Conservation (phyloP, 2,329 filamentous ascomycete species). For the Xylariales sp. region DNA sequence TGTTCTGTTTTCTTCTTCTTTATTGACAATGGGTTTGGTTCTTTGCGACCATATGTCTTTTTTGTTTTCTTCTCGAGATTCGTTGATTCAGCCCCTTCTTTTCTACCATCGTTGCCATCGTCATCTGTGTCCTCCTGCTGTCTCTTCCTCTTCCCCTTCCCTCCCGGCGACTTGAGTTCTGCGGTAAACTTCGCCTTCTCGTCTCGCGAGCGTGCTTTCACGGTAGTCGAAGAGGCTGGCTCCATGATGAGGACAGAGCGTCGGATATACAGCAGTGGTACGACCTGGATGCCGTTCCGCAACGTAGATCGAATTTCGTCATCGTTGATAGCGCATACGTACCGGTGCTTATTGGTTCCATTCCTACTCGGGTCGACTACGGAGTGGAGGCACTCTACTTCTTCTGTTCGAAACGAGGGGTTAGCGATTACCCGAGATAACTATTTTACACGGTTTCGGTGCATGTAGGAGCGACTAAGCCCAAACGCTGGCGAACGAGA, state of each 20-base stretch:
- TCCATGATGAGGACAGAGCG: constrained; percentile 78
- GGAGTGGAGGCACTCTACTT: constrained; percentile 75
- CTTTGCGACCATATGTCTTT: constrained; percentile 71
- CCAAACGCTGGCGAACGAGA: not conserved
- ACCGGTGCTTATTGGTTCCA: constrained; percentile 80
- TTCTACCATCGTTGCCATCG: constrained; percentile 44
- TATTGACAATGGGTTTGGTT: constrained; percentile 76
- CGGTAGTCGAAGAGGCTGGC: constrained; percentile 77
- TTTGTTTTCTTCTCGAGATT: constrained; percentile 58
- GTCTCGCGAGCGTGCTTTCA: constrained; percentile 71
- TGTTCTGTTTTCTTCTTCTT: constrained; percentile 71
- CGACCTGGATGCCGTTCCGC: constrained; percentile 71
- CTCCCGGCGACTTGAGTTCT: constrained; percentile 67
- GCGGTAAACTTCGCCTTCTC: constrained; percentile 80
- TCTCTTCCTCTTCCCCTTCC: constrained; percentile 66
- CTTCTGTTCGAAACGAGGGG: constrained; percentile 50
- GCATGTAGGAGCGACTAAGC: not conserved
- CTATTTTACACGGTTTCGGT: not conserved
- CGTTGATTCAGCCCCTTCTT: constrained; percentile 41
- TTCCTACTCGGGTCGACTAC: constrained; percentile 83
- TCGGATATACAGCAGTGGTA: constrained; percentile 82
- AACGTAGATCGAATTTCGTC: constrained; percentile 71
- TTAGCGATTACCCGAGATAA: constrained; percentile 14
- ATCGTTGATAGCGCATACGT: constrained; percentile 81
- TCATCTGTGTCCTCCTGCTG: constrained; percentile 55